Evolutionary conservation across 2,329 filamentous ascomycete species (phyloP).

Genomic region (Bertia moriformis): DNA sequence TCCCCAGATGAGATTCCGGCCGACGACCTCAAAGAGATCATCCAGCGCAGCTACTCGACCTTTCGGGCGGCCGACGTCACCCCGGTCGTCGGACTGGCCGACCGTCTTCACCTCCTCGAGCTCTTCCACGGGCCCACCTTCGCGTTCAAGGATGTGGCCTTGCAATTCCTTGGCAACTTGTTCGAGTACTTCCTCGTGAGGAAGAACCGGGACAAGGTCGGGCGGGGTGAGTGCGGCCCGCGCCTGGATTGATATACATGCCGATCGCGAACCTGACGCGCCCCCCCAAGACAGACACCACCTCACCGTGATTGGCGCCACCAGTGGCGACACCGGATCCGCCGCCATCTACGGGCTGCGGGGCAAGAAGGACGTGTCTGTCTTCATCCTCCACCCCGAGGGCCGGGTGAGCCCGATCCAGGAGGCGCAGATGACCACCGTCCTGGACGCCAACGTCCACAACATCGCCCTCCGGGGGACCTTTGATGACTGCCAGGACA

Average conservation of each 20-base stretch:
- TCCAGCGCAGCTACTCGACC: constrained; percentile 73
- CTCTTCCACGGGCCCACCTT: constrained; percentile 94
- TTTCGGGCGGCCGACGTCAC: constrained; percentile 71
- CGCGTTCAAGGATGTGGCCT: constrained; percentile 86
- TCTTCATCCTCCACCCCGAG: constrained; percentile 88
- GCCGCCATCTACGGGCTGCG: constrained; percentile 90
- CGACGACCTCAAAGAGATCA: constrained; percentile 67
- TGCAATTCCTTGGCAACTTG: constrained; percentile 91
- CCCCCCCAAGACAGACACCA: constrained; percentile 49
- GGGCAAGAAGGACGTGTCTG: constrained; percentile 90
- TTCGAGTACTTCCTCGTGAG: constrained; percentile 77
- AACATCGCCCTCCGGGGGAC: constrained; percentile 80
- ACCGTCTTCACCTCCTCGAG: constrained; percentile 74
- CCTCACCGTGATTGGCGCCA: constrained; percentile 74
- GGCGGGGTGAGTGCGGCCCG: constrained; percentile 30
- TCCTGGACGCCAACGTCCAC: constrained; percentile 80
- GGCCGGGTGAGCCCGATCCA: constrained; percentile 84
- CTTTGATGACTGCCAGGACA: constrained; percentile 95
- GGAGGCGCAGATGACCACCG: constrained; percentile 93
- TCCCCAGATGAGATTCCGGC: constrained; percentile 68
- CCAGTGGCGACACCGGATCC: constrained; percentile 78
- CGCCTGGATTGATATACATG: constrained; percentile 11
- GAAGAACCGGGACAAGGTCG: constrained; percentile 56
- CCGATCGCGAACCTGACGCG: constrained; percentile 8
- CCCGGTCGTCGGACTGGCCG: constrained; percentile 64